Evolutionary conservation across 371 early-diverging fungal species (phyloP), one percentile per base, ranked within the genome.

Genomic region (Blakeslea trispora): DNA sequence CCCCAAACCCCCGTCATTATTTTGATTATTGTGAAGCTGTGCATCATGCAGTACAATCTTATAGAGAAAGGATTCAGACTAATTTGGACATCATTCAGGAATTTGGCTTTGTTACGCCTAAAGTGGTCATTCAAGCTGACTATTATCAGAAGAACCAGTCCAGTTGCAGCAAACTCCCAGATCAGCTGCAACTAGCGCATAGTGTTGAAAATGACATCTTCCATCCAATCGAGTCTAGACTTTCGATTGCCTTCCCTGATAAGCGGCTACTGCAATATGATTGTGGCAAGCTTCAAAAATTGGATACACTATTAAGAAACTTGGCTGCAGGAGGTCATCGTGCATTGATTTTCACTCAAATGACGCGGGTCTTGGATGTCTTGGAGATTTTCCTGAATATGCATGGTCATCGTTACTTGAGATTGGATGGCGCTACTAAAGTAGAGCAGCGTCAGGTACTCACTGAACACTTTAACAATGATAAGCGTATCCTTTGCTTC

Each of bases 361-460:
- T 99, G 99, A 98, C 99, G 8, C 83, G 88, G 39, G 91, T 98
- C 39, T 81, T 99, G 79, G 94, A 97, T 68, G 91, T 99, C 28
- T 81, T 99, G 58, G 97, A 95, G 66, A 94, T 95, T 59, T 99
- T 94, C 81, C 73, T 97, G 56, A 87, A 89, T 45, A 88, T 90
- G 57, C 90, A 92, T 55, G 92, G 90, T 0, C 88, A 91, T 71
- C 85, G 89, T 14, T 97, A 95, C 63, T 75, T 88, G 66, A 92
- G 95, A 18, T 68, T 95, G 39, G 95, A 95, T 77, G 97, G 90
- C 60, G 87, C 82, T 39, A 96, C 90, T 28, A 89, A 81, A 57
- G 91, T 85, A 44, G 97, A 91, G 72, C 90, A 85, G 69, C 89
- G 88, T 53, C 94, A 88, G 79, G 81, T 85, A 10, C 63, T 92